Base-by-base conservation (phyloP, 1,284 basidiomycete genomes). In the Mrakiaceae sp. region DNA sequence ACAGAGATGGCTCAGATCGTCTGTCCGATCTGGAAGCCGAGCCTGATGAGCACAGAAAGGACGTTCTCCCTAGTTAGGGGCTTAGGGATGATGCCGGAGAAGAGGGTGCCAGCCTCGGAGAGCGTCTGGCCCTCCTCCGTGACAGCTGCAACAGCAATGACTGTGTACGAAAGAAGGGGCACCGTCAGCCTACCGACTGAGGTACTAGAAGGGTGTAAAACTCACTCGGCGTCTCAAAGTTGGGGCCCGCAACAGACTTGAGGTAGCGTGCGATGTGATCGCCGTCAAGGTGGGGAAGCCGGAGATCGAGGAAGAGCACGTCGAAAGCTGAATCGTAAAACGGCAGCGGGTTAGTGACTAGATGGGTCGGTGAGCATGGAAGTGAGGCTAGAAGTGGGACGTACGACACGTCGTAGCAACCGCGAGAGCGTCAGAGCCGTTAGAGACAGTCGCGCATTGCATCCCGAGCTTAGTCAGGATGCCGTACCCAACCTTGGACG, bases 381-480 rank as follows among this genome's bases (percentile, higher is more conserved):
- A 40, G 50, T 8, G 5, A 43, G 10, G 5, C 44, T 39, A 48
- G 52, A 16, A 53, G 27, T 39, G 42, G 55, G 70, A 83, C 89
- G 80, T 75, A 90, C 90, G 92, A 74, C 93, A 92, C 59, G 92
- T 91, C 85, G 97, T 95, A 9, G 94, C 94, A 66, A 95, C 87
- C 69, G 93, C 92, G 69, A 98, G 87, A 39, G 95, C 95, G 74
- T 96, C 93, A 5, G 93, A 92, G 11, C 95, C 96, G 77, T 98
- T 93, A 61, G 90, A 84, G 27, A 97, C 95, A 5, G 94, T 87
- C 2, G 96, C 87, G 75, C 90, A 93, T 52, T 46, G 60, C 39
- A 69, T 60, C 9, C 64, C 49, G n/a, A 58, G 27, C 40, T 59
- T 66, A 3, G 57, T 55, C 12, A 64, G 58, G 39, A 56, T 50